Evolutionary conservation across 23 red algal species (phyloP).

Genomic region (Chondrus crispus): DNA sequence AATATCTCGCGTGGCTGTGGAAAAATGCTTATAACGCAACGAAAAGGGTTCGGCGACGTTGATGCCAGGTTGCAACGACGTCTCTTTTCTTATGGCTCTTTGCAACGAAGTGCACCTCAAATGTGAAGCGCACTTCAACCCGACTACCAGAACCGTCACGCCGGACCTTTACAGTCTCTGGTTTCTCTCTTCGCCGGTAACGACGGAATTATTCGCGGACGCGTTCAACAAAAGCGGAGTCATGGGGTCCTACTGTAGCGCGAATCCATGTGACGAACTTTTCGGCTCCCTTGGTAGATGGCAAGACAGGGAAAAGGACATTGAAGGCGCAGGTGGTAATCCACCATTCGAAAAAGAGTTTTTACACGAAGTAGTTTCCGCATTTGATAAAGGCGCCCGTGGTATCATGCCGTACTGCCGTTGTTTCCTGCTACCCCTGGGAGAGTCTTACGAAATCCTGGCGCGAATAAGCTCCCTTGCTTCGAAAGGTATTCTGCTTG

Average conservation of each 20-base stretch:
- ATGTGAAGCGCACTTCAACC: not conserved
- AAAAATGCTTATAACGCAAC: not conserved
- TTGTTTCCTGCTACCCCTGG: not conserved
- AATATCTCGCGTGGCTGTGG: not conserved
- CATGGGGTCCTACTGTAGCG: not conserved
- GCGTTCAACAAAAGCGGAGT: not conserved
- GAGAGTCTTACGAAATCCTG: not conserved
- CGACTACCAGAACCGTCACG: not conserved
- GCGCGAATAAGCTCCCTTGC: not conserved
- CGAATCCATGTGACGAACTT: not conserved
- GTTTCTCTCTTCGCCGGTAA: not conserved
- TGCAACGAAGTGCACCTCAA: not conserved
- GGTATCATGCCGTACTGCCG: not conserved
- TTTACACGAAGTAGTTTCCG: not conserved
- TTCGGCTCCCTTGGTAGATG: not conserved
- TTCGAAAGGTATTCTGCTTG: not conserved
- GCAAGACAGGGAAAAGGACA: not conserved
- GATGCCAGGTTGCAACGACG: no score
- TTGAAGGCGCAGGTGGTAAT: slow-evolving; percentile 15
- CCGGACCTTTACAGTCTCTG: slow-evolving; percentile 14
- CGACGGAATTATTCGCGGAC: slow-evolving; percentile 7
- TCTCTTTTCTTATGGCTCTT: not conserved
- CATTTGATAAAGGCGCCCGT: not conserved
- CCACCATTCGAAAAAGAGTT: not conserved
- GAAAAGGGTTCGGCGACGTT: not conserved